Evolutionary conservation across 768 basidiomycete genomes (phyloP), one percentile per base, ranked within the genome.

Genomic region (Phlebiopsis gigantea): DNA sequence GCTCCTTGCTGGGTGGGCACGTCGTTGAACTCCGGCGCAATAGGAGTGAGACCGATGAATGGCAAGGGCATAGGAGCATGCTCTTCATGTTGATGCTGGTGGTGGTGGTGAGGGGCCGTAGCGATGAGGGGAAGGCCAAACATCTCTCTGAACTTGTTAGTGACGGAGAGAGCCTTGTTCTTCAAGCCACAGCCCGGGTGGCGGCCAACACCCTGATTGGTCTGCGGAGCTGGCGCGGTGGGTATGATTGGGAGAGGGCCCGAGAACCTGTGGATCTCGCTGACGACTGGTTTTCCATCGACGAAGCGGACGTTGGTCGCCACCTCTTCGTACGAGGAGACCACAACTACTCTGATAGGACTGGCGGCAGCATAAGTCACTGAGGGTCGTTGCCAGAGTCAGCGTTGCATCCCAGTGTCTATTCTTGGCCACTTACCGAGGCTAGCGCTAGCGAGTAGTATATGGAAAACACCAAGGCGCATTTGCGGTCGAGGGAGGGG

Each of bases 271-370:
- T 63, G 34, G 56, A 66, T 46, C 26, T 61, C 60, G 28, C 57
- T 65, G 46, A 69, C 64, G 53, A 65, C 57, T 55, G 66, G 62
- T 51, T 70, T 58, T 14, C 71, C 72, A 47, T 71, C 71, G 12
- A 75, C 77, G 44, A 75, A 68, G 52, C 73, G 75, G 42, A 77
- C 58, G 56, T 71, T 67, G 52, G 71, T 67, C 25, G 73, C 65
- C 26, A 68, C 51, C 31, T 67, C 68, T 29, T 67, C 58, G 57
- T 62, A 56, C 12, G 63, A 63, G 15, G 67, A 63, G 17, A 66
- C 65, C 1, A 83, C 62, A 43, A 82, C 61, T 42, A 84, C 71
- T 21, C 79, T 73, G 58, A 85, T 67, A 46, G 84, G 82, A 58
- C 73, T 75, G 41, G 64, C 58, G 26, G 59, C 29, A 8, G 57